phyloP scores from a whole-genome alignment of 2,329 filamentous ascomycete genomes.

The Dendryphion nanum region DNA sequence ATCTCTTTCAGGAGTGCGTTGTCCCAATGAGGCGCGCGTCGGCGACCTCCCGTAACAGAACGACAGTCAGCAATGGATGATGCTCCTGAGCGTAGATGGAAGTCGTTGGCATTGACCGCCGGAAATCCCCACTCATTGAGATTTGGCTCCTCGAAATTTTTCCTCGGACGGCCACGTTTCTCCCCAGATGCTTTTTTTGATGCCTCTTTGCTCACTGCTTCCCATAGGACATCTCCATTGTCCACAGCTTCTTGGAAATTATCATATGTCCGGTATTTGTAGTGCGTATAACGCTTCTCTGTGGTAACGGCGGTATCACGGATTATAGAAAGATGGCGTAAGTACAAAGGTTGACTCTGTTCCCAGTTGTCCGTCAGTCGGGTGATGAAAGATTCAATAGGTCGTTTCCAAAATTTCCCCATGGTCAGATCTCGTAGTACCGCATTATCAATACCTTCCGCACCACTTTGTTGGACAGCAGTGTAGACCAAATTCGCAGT shows the following conservation, averaged over 20 bases:
- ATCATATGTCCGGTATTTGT: slow-evolving; percentile 54
- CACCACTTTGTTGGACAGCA: slow-evolving; percentile 47
- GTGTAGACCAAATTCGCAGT: slow-evolving; percentile 55
- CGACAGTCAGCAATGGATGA: slow-evolving; percentile 25
- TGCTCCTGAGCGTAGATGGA: slow-evolving; percentile 20
- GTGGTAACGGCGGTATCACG: slow-evolving; percentile 52
- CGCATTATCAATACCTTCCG: slow-evolving; percentile 49
- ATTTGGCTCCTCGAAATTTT: slow-evolving; percentile 1
- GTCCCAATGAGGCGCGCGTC: slow-evolving; percentile 25
- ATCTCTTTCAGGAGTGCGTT: slow-evolving; percentile 19
- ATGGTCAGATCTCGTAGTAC: slow-evolving; percentile 40
- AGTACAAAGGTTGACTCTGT: slow-evolving; percentile 56
- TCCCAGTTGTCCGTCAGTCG: slow-evolving; percentile 58
- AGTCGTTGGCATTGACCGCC: slow-evolving; percentile 14
- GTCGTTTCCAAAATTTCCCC: slow-evolving; percentile 54
- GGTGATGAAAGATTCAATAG: slow-evolving; percentile 53
- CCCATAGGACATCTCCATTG: slow-evolving; percentile 51
- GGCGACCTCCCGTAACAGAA: slow-evolving; percentile 15
- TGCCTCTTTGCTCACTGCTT: slow-evolving; percentile 46
- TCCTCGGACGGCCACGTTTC: slow-evolving; percentile 16
- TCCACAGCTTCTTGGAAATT: slow-evolving; percentile 56
- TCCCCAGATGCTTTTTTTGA: slow-evolving; percentile 25
- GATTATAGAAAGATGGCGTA: slow-evolving; percentile 57
- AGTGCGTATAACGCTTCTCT: slow-evolving; percentile 47
- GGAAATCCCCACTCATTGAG: slow-evolving; percentile 34